These are phyloP conservation scores for Mycena alexandri DNA, from an alignment of 768 basidiomycete species.

Conservation along the genomic window DNA sequence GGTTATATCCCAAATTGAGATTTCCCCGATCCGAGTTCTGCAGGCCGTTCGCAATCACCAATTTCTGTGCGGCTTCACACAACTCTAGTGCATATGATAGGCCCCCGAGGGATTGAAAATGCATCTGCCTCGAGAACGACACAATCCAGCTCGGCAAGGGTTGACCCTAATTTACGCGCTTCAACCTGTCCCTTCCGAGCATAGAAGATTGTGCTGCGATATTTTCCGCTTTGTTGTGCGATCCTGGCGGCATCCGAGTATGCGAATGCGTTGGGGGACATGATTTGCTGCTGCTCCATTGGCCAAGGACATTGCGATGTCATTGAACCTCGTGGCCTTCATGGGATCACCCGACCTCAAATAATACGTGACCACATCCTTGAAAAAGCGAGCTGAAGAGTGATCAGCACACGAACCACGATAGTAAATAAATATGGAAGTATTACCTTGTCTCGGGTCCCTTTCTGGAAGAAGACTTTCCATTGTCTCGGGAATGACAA, in stretches of 20 bases:
- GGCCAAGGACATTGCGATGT: not conserved
- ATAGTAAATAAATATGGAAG: no score
- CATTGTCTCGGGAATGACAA: slow-evolving; percentile 2
- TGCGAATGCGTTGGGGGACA: not conserved
- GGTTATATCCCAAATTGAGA: slow-evolving; percentile 12
- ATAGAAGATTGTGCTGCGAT: not conserved
- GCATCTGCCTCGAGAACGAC: not conserved
- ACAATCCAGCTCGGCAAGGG: slow-evolving; percentile 6
- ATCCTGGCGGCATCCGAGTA: not conserved
- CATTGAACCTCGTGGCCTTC: slow-evolving; percentile 8
- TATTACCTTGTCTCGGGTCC: not conserved
- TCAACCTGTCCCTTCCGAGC: slow-evolving; percentile 5
- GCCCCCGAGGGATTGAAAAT: not conserved
- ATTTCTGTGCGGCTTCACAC: slow-evolving; percentile 1
- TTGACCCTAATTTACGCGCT: not conserved
- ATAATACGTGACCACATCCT: slow-evolving; percentile 1
- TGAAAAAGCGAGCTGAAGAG: slow-evolving; percentile 4
- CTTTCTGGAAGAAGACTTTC: not conserved
- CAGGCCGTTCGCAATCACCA: slow-evolving; percentile 3
- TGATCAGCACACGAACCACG: not conserved
- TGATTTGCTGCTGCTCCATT: not conserved
- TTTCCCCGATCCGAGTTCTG: slow-evolving; percentile 12
- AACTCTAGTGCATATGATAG: not conserved
- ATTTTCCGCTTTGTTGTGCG: not conserved
- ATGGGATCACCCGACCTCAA: not conserved